Conservation (phyloP, 2,329 filamentous ascomycete species). For the Xylariomycetidae sp. region DNA sequence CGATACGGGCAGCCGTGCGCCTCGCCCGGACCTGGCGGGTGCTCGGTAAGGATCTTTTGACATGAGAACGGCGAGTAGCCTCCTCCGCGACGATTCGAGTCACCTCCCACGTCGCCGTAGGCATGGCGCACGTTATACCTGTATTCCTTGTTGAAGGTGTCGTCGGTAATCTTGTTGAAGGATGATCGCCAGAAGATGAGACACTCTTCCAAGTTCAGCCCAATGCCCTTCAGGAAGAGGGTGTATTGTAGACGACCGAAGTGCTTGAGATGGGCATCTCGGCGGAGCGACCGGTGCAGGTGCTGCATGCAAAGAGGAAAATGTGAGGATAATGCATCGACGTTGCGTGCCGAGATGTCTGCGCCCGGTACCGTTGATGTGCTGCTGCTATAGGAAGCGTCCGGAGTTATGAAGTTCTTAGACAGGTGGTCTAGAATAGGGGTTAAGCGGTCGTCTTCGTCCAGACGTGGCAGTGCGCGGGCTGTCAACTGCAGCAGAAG, state of each 20-base stretch:
- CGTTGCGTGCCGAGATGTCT: conserved; percentile 68
- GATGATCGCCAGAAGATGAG: conserved; percentile 83
- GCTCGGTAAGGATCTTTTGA: conserved; percentile 89
- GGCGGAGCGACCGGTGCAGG: conserved; percentile 76
- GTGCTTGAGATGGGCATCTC: conserved; percentile 89
- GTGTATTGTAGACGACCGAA: conserved; percentile 91
- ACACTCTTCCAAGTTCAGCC: conserved; percentile 84
- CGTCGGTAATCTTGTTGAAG: conserved; percentile 85
- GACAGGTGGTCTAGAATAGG: conserved; percentile 71
- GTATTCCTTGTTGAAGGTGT: conserved; percentile 96
- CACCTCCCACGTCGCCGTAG: conserved; percentile 93
- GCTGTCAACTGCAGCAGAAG: conserved; percentile 61
- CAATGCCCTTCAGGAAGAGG: conserved; percentile 93
- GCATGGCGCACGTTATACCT: conserved; percentile 92
- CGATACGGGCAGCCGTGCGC: conserved; percentile 94
- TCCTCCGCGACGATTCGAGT: conserved; percentile 76
- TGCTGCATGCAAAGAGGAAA: conserved; percentile 95
- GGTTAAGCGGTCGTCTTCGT: conserved; percentile 87
- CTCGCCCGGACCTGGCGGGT: conserved; percentile 79
- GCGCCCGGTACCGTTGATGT: conserved; percentile 61
- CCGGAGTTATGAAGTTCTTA: conserved; percentile 90
- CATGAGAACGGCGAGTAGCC: conserved; percentile 91
- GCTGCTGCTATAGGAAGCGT: conserved; percentile 68
- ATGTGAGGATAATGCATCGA: conserved; percentile 73
- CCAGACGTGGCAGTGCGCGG: conserved; percentile 82